Evolutionary conservation across 2,329 filamentous ascomycete genomes (phyloP).

Genomic region (Trichophyton benhamiae): DNA sequence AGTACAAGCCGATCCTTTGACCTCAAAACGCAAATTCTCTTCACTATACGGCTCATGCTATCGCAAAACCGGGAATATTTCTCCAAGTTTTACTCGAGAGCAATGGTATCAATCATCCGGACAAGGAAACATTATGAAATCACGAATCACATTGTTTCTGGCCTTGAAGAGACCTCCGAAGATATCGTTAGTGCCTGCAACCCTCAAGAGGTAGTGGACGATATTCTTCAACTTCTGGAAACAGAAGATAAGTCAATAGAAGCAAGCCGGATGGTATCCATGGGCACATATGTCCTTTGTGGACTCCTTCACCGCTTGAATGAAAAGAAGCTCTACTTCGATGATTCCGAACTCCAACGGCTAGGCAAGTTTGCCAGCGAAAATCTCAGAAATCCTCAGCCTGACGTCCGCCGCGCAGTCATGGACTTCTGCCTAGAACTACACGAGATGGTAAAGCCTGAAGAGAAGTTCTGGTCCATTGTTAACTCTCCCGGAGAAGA

Average conservation of each 20-base stretch:
- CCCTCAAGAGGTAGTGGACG: conserved; percentile 21
- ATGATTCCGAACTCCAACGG: conserved; percentile 16
- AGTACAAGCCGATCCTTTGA: conserved; percentile 19
- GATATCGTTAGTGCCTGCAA: conserved; percentile 24
- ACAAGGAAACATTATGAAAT: conserved; percentile 28
- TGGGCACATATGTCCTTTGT: conserved; percentile 24
- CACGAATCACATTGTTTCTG: conserved; percentile 30
- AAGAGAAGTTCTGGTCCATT: conserved; percentile 21
- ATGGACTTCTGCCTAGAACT: conserved; percentile 25
- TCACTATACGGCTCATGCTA: conserved; percentile 31
- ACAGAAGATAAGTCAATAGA: conserved; percentile 22
- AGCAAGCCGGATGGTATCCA: conserved; percentile 23
- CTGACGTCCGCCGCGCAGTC: conserved; percentile 28
- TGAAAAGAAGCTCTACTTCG: conserved; percentile 13
- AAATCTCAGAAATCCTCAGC: conserved; percentile 23
- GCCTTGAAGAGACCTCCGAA: conserved; percentile 29
- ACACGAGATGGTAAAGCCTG: conserved; percentile 19
- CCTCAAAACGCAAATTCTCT: conserved; percentile 32
- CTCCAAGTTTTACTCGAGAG: conserved; percentile 23
- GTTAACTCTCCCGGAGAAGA: conserved; percentile 22
- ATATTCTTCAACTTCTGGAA: conserved; percentile 24
- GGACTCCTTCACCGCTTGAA: conserved; percentile 20
- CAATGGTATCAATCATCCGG: conserved; percentile 26
- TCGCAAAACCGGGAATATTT: conserved; percentile 26
- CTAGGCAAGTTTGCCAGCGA: conserved; percentile 25